Base-by-base conservation (phyloP, 2,329 filamentous ascomycete species). In the Colletotrichum tamarilloi region DNA sequence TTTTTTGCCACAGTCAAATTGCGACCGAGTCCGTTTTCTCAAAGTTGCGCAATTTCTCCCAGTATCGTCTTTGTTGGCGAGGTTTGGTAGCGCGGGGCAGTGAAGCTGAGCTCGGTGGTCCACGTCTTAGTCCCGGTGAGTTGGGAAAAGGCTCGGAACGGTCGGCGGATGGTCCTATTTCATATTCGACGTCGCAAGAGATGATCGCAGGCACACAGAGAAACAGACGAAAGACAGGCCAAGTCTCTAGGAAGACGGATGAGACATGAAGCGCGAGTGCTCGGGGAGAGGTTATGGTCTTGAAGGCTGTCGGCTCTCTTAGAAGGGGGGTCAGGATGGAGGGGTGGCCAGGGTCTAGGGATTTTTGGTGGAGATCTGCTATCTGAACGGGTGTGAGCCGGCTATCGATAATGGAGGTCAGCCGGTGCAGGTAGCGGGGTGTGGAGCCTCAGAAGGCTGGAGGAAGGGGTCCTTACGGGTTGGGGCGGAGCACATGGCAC, bases 351-450 rank as follows among this genome's bases (percentile, higher is more conserved):
- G 59, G 26, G 16, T 56, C 49, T 46, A 70, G 60, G 67, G 60
- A 62, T 62, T 64, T 64, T 59, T 59, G 67, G 22, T 56, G 55
- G 60, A 63, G 70, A 70, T 73, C 70, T 72, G 60, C 67, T 73
- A 65, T 65, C 59, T 70, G 53, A 56, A 70, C 60, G 70, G 60
- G 35, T 73, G 32, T 35, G 67, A 70, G 70, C 70, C 70, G 67
- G 67, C 70, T 73, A 73, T 73, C 67, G 70, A 66, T 66, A 57
- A 58, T 65, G 67, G 67, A 70, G 70, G 70, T 73, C 70, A 73
- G 70, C 70, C 68, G 70, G 63, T 73, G 67, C 70, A 66, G 67
- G 63, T 73, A 66, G 70, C 60, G 70, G 67, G 60, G 46, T 38
- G 67, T 73, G 60, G 70, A 66, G 70, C 67, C 60, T 66, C 28